These are phyloP conservation scores for Phytophthora chlamydospora DNA, from an alignment of 352 stramenopile species.

Conservation along the genomic window DNA sequence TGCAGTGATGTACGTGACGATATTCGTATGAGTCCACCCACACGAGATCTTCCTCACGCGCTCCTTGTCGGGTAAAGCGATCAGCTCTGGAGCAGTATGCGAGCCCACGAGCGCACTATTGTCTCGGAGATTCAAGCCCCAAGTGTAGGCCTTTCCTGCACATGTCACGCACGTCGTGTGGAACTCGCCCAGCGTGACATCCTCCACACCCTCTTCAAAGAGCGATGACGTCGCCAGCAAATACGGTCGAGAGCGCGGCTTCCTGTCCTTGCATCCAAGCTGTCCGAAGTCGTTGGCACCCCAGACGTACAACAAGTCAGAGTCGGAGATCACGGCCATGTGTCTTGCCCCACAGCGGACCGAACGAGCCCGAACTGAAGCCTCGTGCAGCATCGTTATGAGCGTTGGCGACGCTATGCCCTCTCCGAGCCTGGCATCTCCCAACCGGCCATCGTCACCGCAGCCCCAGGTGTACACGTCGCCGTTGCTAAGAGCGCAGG, in stretches of 20 bases:
- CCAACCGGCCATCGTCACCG: slow-evolving; percentile 69
- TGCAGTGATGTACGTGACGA: slow-evolving; percentile 48
- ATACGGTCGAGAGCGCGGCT: slow-evolving; percentile 45
- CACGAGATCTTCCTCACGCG: slow-evolving; percentile 55
- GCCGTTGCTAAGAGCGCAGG: slow-evolving; percentile 72
- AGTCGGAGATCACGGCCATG: slow-evolving; percentile 71
- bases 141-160: slow-evolving; percentile 53
- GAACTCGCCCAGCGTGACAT: slow-evolving; percentile 74
- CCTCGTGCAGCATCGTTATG: slow-evolving; percentile 46
- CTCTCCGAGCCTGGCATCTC: slow-evolving; percentile 43
- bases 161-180: slow-evolving; percentile 68
- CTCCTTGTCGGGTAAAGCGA: slow-evolving; percentile 46
- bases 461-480: slow-evolving; percentile 82
- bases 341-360: slow-evolving; percentile 74
- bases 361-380: slow-evolving; percentile 43
- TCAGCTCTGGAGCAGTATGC: slow-evolving; percentile 32
- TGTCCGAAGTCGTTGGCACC: slow-evolving; percentile 85
- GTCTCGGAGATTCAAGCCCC: slow-evolving; percentile 64
- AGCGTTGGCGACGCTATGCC: slow-evolving; percentile 43
- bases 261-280: slow-evolving; percentile 66
- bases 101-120: slow-evolving; percentile 51
- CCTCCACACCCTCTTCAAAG: slow-evolving; percentile 52
- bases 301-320: slow-evolving; percentile 77
- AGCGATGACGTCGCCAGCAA: slow-evolving; percentile 49
- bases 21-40: slow-evolving; percentile 70